phyloP scores from a whole-genome alignment of 106 monocot genomes.

The Dendrobium nobile region DNA sequence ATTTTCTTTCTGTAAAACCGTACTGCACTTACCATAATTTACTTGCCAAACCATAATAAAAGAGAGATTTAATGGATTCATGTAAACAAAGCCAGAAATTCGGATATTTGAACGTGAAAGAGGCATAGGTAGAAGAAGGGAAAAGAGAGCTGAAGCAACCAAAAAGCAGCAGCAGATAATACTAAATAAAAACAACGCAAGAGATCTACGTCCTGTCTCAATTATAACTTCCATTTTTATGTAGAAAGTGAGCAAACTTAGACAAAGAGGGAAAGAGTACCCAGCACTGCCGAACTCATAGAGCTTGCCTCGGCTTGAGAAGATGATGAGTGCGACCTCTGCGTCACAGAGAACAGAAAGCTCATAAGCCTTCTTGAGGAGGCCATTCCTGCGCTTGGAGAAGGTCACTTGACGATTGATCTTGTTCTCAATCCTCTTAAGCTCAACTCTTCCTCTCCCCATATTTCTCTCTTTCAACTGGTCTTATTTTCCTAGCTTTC shows the following conservation, averaged over 20 bases:
- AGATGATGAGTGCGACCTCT: background rate
- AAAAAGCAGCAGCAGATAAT: background rate
- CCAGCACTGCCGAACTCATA: background rate
- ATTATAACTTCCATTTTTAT: background rate
- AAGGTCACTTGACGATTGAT: constrained; percentile 1
- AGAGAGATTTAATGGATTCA: background rate
- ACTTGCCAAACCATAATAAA: background rate
- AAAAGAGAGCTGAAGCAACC: background rate
- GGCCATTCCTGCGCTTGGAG: background rate
- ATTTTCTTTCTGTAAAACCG: background rate
- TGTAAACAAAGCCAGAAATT: background rate
- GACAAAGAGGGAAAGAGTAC: background rate
- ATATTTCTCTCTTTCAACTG: background rate
- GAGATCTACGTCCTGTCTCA: too few species aligned
- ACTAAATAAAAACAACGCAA: background rate
- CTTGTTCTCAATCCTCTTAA: background rate
- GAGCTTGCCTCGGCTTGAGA: background rate
- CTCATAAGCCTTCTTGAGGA: background rate
- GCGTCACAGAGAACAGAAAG: constrained; percentile 1
- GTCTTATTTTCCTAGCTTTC: too few species aligned
- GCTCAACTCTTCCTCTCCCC: constrained; percentile 1
- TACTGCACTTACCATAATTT: background rate
- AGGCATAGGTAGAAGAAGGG: background rate
- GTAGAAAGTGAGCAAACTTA: background rate
- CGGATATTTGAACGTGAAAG: background rate